These are phyloP conservation scores for Boletus pseudopeckii DNA, from an alignment of 768 basidiomycete species.

Conservation along the genomic window DNA sequence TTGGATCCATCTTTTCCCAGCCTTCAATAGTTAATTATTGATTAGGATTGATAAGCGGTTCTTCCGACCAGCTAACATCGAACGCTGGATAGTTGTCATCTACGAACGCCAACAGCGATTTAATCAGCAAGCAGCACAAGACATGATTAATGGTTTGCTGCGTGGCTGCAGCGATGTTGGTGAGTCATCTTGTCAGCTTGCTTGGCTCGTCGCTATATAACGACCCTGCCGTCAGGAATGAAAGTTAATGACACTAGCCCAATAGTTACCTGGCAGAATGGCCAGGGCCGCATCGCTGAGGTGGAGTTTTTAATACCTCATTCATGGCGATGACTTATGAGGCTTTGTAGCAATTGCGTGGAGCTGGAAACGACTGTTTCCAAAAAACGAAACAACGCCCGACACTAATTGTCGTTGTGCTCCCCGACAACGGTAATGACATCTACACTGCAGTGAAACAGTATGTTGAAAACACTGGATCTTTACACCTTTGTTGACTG, in stretches of 20 bases:
- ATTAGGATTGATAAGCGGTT: conserved; percentile 70
- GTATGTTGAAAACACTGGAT: conserved; percentile 40
- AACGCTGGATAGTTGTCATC: conserved; percentile 60
- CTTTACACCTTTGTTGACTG: background rate
- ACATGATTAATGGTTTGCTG: conserved; percentile 55
- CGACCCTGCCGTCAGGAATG: conserved; percentile 47
- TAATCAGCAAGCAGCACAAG: conserved; percentile 40
- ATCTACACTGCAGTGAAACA: conserved; percentile 77
- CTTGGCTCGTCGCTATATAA: background rate
- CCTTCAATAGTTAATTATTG: conserved; percentile 3
- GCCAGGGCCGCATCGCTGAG: conserved; percentile 51
- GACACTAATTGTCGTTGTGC: conserved; percentile 58
- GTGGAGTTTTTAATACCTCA: conserved; percentile 24
- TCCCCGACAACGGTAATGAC: conserved; percentile 74
- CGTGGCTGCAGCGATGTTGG: conserved; percentile 54
- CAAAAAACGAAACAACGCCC: conserved; percentile 43
- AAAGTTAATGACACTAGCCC: conserved; percentile 43
- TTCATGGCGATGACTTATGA: background rate
- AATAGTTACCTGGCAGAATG: conserved; percentile 52
- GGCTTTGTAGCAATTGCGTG: conserved; percentile 42
- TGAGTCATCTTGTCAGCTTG: conserved; percentile 32
- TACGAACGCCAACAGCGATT: conserved; percentile 66
- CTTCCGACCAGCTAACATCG: conserved; percentile 50
- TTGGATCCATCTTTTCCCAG: conserved; percentile 1
- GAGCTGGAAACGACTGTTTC: conserved; percentile 46